Evolutionary conservation across 2,329 filamentous ascomycete species (phyloP).

Genomic region (Reticulascus tulasneorum): DNA sequence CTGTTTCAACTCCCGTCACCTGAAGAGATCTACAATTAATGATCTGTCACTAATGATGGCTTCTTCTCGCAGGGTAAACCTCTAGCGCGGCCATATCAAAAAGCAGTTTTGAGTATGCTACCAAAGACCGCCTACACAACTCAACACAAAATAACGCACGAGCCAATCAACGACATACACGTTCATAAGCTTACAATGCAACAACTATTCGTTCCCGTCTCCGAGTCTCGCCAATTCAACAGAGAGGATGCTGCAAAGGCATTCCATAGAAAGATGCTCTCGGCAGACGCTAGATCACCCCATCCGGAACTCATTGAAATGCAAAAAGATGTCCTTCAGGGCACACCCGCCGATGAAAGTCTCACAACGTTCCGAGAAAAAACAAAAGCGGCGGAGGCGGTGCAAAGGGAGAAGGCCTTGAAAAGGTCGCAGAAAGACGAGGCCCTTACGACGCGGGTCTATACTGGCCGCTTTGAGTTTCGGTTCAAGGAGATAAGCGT

Average conservation of each 20-base stretch:
- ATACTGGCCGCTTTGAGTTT: constrained; percentile 56
- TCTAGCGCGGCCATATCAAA: constrained; percentile 71
- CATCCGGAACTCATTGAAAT: constrained; percentile 58
- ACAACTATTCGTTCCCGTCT: constrained; percentile 61
- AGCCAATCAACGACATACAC: constrained; percentile 62
- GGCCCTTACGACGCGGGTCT: constrained; percentile 38
- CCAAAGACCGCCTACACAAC: constrained; percentile 60
- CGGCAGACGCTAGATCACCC: constrained; percentile 57
- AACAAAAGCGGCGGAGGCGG: constrained; percentile 39
- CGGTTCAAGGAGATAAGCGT: constrained; percentile 57
- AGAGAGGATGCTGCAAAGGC: constrained; percentile 62
- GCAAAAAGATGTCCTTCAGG: constrained; percentile 43
- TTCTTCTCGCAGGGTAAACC: constrained; percentile 61
- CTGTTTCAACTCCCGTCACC: constrained; percentile 7
- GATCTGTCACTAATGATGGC: too few species aligned
- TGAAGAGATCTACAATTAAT: background rate
- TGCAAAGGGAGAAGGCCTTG: constrained; percentile 28
- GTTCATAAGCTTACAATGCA: constrained; percentile 59
- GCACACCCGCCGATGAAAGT: constrained; percentile 32
- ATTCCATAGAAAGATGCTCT: constrained; percentile 56
- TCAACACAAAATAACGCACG: constrained; percentile 43
- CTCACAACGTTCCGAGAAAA: constrained; percentile 34
- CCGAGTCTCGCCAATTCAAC: constrained; percentile 60
- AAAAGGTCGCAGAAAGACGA: constrained; percentile 31
- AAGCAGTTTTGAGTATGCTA: constrained; percentile 75